Evolutionary conservation across 1,139 yeast genomes (phyloP), one percentile per base, ranked within the genome.

Genomic region (Pneumocystis murina): DNA sequence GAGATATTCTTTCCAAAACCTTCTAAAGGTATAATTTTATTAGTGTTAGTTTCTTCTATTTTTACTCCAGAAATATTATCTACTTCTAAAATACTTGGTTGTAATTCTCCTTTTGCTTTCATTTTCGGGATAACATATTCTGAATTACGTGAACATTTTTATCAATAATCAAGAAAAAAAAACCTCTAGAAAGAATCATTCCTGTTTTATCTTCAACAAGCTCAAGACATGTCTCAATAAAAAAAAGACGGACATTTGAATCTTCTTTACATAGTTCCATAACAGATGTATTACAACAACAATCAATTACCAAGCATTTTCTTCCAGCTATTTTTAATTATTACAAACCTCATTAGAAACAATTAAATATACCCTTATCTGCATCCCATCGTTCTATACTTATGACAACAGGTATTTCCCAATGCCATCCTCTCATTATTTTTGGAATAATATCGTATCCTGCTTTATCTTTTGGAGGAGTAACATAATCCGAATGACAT

Each of bases 51-150:
- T 33, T 58, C 40, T 40, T 30, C 24, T 38, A 28, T 61, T 16
- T 20, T 55, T 20, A 16, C 16, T 1, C 30, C 36, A 16, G 58
- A 61, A 20, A n/a, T 48, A n/a, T 7, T n/a, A 20, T 8, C n/a
- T 60, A 36, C 24, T 10, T 40, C 58, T 16, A 24, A 40, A 28
- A 55, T 43, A 30, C 59, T 33, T 10, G 60, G 20, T 17, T 61
- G 62, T 7, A 39, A 36, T 14, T 43, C 59, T 30, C 68, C 68
- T 33, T 66, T 66, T 24, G 62, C 62, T 24, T 59, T 58, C 48
- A 66, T 57, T 54, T 66, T 66, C 6, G 68, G 68, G 4, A 63
- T 43, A 33, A 64, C 63, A 61, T 63, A 66, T 17, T 66, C 67
- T 66, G 54, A 35, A n/a, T 24, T 8, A 12, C 20, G 8, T 20